Percentiles rank a stretch among this genome's conserved stretches.
Evolutionary conservation across 805 yeast species (phyloP).

Genomic region (Saccharomycopsis sp.): DNA sequence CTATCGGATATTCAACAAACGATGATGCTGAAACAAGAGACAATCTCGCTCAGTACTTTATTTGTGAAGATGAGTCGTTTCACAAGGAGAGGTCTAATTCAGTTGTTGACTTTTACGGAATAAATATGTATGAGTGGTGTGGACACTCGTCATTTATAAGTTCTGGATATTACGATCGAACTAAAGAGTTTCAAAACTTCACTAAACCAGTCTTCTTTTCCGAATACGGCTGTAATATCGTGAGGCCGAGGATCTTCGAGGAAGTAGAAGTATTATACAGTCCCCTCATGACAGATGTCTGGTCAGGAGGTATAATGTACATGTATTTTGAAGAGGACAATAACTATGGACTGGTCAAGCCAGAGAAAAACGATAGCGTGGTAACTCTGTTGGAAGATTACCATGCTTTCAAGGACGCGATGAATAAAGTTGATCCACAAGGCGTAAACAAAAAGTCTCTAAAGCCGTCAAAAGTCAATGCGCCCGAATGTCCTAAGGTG

Average conservation of each 20-base stretch:
- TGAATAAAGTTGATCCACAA: slow-evolving; percentile 48
- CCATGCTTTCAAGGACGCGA: slow-evolving; percentile 46
- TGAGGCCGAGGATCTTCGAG: slow-evolving; percentile 66
- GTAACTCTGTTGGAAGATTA: slow-evolving; percentile 61
- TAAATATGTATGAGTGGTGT: slow-evolving; percentile 88
- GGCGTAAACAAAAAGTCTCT: slow-evolving; percentile 33
- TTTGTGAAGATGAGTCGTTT: slow-evolving; percentile 51
- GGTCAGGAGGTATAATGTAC: slow-evolving; percentile 93
- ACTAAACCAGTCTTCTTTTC: slow-evolving; percentile 80
- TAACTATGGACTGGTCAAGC: slow-evolving; percentile 70
- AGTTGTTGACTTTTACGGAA: slow-evolving; percentile 77
- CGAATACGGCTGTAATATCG: slow-evolving; percentile 80
- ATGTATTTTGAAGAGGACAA: slow-evolving; percentile 85
- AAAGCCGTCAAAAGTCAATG: slow-evolving; percentile 23
- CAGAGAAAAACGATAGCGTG: slow-evolving; percentile 32
- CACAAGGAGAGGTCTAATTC: slow-evolving; percentile 32
- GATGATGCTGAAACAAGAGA: slow-evolving; percentile 77
- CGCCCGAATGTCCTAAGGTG: slow-evolving; percentile 37
- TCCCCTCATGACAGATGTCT: slow-evolving; percentile 73
- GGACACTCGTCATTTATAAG: slow-evolving; percentile 50
- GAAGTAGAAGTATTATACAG: slow-evolving; percentile 67
- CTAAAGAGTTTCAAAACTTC: slow-evolving; percentile 63
- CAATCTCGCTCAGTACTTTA: slow-evolving; percentile 63
- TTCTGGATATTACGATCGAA: slow-evolving; percentile 68
- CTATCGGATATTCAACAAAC: slow-evolving; percentile 91